A percentile compares a stretch with the other conserved stretches of the same genome.
Conservation (phyloP, 257 asterid genomes). For the Rhazya stricta region DNA sequence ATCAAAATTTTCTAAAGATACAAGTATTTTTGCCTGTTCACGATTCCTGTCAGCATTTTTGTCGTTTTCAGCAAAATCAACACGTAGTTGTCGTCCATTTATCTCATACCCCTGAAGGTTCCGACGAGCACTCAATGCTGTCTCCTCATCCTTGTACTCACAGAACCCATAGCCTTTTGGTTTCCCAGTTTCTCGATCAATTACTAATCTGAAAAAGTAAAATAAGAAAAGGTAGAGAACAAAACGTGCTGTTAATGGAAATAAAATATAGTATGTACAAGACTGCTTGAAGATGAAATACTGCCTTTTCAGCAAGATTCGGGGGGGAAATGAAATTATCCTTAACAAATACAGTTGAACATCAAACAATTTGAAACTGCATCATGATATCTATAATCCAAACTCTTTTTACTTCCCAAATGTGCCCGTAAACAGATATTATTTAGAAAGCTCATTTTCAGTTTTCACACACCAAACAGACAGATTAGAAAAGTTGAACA, state of each 20-base stretch:
- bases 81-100: constrained; percentile 91
- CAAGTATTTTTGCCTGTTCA: constrained; percentile 54
- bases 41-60: constrained; percentile 73
- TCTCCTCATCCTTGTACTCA: constrained; percentile 95
- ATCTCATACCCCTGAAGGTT: constrained; percentile 89
- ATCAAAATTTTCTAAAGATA: neutral
- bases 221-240: neutral
- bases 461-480: neutral
- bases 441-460: neutral
- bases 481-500: neutral
- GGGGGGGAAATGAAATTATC: neutral
- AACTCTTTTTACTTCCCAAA: neutral
- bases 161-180: constrained; percentile 97
- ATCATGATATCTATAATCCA: neutral
- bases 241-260: neutral
- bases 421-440: neutral
- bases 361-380: constrained; percentile 1
- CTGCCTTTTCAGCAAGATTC: neutral
- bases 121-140: constrained; percentile 93
- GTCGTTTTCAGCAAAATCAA: constrained; percentile 94
- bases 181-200: constrained; percentile 94
- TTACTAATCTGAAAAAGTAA: constrained; percentile 55
- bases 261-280: neutral
- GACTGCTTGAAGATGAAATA: neutral
- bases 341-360: neutral